These are phyloP conservation scores for Diaporthe nobilis DNA, from an alignment of 2,329 filamentous ascomycete species.

Conservation along the genomic window DNA sequence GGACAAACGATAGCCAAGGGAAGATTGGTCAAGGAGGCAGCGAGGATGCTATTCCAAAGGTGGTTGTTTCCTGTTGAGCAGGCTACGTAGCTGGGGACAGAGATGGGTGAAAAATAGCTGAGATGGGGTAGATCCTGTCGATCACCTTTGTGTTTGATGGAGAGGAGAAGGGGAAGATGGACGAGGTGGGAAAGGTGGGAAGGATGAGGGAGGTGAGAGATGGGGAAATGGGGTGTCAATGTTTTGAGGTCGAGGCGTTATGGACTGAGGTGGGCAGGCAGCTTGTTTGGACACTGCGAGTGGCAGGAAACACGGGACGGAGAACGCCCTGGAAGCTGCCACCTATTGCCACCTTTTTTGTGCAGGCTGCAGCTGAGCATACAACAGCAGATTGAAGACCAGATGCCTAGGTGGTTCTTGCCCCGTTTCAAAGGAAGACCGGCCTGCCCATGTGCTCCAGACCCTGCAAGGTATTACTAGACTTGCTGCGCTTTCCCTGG, in stretches of 20 bases:
- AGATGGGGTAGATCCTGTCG: slow-evolving; percentile 40
- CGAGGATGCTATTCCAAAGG: slow-evolving; percentile 37
- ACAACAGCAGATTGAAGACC: not conserved
- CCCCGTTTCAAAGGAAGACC: not conserved
- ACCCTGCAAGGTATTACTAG: not conserved
- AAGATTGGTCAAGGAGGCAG: slow-evolving; percentile 22
- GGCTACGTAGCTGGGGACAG: slow-evolving; percentile 34
- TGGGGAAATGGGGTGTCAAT: slow-evolving; percentile 17
- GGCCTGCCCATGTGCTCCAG: not conserved
- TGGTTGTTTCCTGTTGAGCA: slow-evolving; percentile 24
- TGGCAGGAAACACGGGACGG: slow-evolving; percentile 20
- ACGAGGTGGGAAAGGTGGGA: slow-evolving; percentile 34
- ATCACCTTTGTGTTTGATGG: slow-evolving; percentile 23
- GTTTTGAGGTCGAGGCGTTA: slow-evolving; percentile 5
- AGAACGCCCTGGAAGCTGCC: slow-evolving; percentile 35
- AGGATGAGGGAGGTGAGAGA: slow-evolving; percentile 21
- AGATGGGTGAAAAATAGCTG: slow-evolving; percentile 40
- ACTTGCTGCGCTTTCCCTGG: slow-evolving; percentile 26
- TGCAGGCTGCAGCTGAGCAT: slow-evolving; percentile 1
- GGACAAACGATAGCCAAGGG: slow-evolving; percentile 8
- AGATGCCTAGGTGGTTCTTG: slow-evolving; percentile 6
- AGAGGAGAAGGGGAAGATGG: not conserved
- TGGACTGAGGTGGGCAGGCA: not conserved
- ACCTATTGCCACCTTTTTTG: not conserved
- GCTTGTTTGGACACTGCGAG: slow-evolving; percentile 22